phyloP scores from a whole-genome alignment of 345 rosid species.

The Bruguiera parviflora region DNA sequence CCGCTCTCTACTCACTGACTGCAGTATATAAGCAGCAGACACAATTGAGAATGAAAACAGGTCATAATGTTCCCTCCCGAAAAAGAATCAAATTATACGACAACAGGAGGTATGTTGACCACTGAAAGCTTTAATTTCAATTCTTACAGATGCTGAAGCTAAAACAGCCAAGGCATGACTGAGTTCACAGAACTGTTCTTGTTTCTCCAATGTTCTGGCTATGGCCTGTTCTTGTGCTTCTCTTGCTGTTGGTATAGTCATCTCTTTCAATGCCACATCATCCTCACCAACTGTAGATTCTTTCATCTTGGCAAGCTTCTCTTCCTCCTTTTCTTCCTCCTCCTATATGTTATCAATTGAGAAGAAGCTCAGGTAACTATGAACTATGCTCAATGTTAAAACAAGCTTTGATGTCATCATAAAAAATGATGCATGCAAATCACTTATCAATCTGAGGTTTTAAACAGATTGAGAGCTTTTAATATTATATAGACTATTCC shows the following conservation, averaged over 20 bases:
- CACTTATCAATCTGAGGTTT: not conserved
- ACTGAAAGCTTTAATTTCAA: slow-evolving; percentile 5
- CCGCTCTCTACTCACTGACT: slow-evolving; percentile 89
- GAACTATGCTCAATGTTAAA: not conserved
- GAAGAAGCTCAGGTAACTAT: slow-evolving; percentile 1
- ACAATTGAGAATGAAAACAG: slow-evolving; percentile 10
- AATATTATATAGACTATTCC: not conserved
- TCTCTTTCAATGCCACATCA: slow-evolving; percentile 83
- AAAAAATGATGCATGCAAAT: not conserved
- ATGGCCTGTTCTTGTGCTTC: slow-evolving; percentile 76
- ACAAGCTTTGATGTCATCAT: not conserved
- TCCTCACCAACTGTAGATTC: slow-evolving; percentile 50
- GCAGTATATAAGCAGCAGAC: slow-evolving; percentile 29
- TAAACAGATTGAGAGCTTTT: not conserved
- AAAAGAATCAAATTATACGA: not conserved
- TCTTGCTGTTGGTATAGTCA: slow-evolving; percentile 50
- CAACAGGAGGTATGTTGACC: not conserved
- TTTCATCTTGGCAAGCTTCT: slow-evolving; percentile 59
- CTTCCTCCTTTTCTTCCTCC: slow-evolving; percentile 82
- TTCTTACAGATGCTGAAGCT: slow-evolving; percentile 91
- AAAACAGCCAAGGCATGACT: slow-evolving; percentile 85
- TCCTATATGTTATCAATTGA: slow-evolving; percentile 46
- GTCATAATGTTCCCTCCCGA: not conserved
- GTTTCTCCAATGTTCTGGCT: slow-evolving; percentile 64
- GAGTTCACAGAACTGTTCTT: slow-evolving; percentile 72